phyloP scores from a whole-genome alignment of 805 yeast species.

The Yamadazyma phyllophila region DNA sequence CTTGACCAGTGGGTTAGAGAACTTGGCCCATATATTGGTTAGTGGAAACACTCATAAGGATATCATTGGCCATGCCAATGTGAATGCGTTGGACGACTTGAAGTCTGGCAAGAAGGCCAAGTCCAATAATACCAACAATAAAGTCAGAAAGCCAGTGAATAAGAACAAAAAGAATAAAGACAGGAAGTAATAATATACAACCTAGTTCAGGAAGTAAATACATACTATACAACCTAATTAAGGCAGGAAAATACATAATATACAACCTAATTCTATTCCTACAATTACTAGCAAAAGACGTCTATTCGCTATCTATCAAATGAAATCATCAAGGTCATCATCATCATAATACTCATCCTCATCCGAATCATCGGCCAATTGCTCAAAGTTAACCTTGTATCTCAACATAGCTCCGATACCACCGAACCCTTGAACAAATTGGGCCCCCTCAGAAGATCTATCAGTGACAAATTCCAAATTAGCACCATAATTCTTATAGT shows the following conservation, averaged over 20 bases:
- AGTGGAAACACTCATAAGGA: constrained; percentile 63
- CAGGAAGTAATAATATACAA: no score
- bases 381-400: constrained; percentile 96
- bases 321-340: constrained; percentile 42
- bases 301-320: constrained; percentile 13
- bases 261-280: no score
- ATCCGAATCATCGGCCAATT: constrained; percentile 81
- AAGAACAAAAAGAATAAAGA: constrained; percentile 1
- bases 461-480: constrained; percentile 94
- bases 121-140: constrained; percentile 1
- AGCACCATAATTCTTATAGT: constrained; percentile 93
- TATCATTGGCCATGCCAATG: constrained; percentile 67
- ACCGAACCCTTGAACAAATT: constrained; percentile 97
- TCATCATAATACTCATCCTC: constrained; percentile 83
- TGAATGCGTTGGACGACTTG: constrained; percentile 66
- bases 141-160: constrained; percentile 5
- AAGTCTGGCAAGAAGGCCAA: constrained; percentile 7
- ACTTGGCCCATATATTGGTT: constrained; percentile 73
- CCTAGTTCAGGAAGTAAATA: no score
- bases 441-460: constrained; percentile 97
- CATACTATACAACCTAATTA: no score
- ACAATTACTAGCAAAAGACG: no score
- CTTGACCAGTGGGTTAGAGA: constrained; percentile 73
- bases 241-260: no score
- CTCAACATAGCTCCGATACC: constrained; percentile 97